Base-by-base conservation (phyloP, 495 filamentous ascomycete species). In the Penicillium salamii region DNA sequence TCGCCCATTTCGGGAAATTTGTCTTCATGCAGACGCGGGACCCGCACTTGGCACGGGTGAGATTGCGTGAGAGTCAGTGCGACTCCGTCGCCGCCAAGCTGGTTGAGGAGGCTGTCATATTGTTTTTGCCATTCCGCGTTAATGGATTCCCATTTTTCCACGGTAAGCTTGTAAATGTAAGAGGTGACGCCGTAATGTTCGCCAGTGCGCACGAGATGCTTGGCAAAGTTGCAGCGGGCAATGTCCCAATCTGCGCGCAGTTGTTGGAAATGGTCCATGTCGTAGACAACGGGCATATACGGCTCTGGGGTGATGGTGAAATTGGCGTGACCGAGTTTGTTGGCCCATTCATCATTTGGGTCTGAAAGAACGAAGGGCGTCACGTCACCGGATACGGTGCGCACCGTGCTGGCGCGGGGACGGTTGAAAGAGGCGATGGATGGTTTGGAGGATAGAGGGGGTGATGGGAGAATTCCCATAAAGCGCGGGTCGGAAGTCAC, bases 1-100 rank as follows among this genome's bases (percentile, higher is more conserved):
- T 96, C 90, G 21, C 89, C 90, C 40, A 92, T 79, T 50, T 87
- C 83, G 20, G 88, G 89, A 55, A 96, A 96, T 68, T 96, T 96
- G 50, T 88, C 84, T 63, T 83, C 72, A 37, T 83, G 80, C 39
- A 89, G 71, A 13, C 77, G 73, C 4, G 85, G 85, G 13, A 87
- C 77, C 50, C 79, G 81, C 50, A 80, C 71, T 54, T 80, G 66
- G 55, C 64, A 67, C 1, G 68, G 72, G 34, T 62, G 51, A 29
- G 75, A 74, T 37, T 78, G 73, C 38, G 71, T 64, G 12, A 76
- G 67, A 5, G 68, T 64, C 13, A 69, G 56, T 3, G 69, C 55
- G 9, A 67, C 57, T 1, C 68, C 67, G 19, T 68, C 62, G 3
- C 53, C 39, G 7, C 61, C 65, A 6, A 76, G 61, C 29, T 73